phyloP scores from a whole-genome alignment of 495 filamentous ascomycete genomes.

The Annulohypoxylon nitens region DNA sequence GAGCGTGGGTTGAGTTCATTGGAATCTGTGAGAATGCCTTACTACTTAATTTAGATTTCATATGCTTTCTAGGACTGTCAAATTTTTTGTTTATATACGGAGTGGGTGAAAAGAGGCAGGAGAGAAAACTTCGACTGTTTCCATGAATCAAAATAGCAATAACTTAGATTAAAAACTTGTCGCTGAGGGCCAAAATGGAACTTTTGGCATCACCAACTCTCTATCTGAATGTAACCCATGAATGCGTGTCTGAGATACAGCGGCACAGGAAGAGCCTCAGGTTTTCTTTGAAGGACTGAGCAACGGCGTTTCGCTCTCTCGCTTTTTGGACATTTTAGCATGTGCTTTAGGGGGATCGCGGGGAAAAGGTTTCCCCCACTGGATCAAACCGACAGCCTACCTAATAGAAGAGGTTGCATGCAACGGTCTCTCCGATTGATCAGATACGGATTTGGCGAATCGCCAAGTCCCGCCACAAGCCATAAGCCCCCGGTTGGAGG shows the following conservation, averaged over 20 bases:
- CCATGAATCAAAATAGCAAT: neutral
- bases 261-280: neutral
- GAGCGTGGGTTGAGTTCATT: neutral
- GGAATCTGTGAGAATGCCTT: neutral
- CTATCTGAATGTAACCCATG: neutral
- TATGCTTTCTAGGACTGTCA: neutral
- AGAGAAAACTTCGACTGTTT: neutral
- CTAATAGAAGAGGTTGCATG: constrained; percentile 1
- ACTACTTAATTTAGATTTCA: constrained; percentile 1
- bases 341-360: neutral
- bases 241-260: neutral
- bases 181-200: neutral
- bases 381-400: neutral
- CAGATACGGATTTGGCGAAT: neutral
- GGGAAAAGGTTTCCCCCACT: neutral
- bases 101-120: neutral
- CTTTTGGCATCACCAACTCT: neutral
- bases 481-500: constrained; percentile 11
- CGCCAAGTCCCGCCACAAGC: constrained; percentile 16
- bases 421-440: constrained; percentile 22
- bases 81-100: neutral
- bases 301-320: neutral
- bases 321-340: neutral
- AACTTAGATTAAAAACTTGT: neutral
- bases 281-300: neutral